Base-by-base conservation (phyloP, 768 basidiomycete genomes). In the Termitomyces sp. region DNA sequence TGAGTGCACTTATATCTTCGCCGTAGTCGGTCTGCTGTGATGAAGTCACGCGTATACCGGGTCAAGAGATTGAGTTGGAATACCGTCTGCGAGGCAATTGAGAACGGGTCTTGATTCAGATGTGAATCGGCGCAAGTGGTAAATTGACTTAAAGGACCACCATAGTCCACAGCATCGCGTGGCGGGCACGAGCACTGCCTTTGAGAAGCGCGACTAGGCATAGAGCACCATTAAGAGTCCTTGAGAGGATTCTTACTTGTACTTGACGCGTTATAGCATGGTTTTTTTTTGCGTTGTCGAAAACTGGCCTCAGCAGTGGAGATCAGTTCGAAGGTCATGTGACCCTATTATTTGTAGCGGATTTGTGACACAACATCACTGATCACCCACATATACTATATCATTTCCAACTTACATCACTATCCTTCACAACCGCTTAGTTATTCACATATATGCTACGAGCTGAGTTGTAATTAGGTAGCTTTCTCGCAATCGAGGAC, bases 21-120 rank as follows among this genome's bases (percentile, higher is more conserved):
- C 58, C 61, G 18, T 55, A 57, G 7, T 60, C 58, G 36, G 55
- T 57, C 26, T 60, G 58, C 61, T 62, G 13, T 36, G 39, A 29
- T 16, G 9, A 53, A 20, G 48, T 20, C n/a, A 34, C 20, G 9
- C 24, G 18, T 2, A 33, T 34, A 16, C 20, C 42, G 5, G 37
- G 3, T 52, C 20, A 10, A 24, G 29, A 3, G 20, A 15, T 16
- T 42, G 31, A 9, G 20, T 18, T 2, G 7, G 1, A 22, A 37
- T 36, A 59, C 54, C 36, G 46, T 54, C 39, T 56, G 55, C 1
- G 60, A 60, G 9, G 51, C 26, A 33, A 47, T 42, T 6, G 54
- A 51, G 24, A 56, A 45, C 4, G 55, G 45, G 36, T 51, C 59
- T 53, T 45, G n/a, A 3, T 37, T 39, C 18, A 51, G 8, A 41